Evolutionary conservation across 2,329 filamentous ascomycete genomes (phyloP).

Genomic region (Pseudocercospora crystallina): DNA sequence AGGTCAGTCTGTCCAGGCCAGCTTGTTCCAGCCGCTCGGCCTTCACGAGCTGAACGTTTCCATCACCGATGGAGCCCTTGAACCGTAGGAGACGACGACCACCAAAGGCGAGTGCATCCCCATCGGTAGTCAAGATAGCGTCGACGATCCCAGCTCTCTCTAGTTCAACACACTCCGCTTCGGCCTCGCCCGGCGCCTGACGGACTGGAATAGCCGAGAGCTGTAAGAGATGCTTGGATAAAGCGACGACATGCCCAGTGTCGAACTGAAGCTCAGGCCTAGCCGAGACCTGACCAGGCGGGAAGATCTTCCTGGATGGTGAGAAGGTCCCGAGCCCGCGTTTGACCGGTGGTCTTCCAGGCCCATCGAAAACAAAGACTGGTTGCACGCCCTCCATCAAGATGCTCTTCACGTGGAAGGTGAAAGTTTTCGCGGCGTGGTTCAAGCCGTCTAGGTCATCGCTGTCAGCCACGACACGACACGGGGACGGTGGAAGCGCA

Average conservation of each 20-base stretch:
- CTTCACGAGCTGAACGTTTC: not conserved
- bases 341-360: not conserved
- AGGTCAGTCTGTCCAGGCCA: not conserved
- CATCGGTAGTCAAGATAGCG: not conserved
- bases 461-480: too few relatives aligned
- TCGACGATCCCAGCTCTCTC: slow-evolving; percentile 1
- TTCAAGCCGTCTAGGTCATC: not conserved
- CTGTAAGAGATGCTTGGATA: not conserved
- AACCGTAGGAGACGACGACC: not conserved
- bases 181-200: slow-evolving; percentile 4
- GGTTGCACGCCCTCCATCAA: slow-evolving; percentile 1
- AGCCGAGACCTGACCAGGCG: too few relatives aligned
- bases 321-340: not conserved
- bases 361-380: slow-evolving; percentile 6
- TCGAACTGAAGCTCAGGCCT: not conserved
- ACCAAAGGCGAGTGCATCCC: slow-evolving; percentile 3
- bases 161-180: slow-evolving; percentile 6
- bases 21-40: not conserved
- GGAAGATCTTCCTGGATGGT: not conserved
- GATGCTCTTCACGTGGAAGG: not conserved
- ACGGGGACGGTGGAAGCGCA: too few relatives aligned
- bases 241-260: not conserved
- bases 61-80: not conserved
- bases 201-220: not conserved
- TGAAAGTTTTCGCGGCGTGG: slow-evolving; percentile 2